Conservation (phyloP, 2,329 filamentous ascomycete species). For the Alternaria alternata region DNA sequence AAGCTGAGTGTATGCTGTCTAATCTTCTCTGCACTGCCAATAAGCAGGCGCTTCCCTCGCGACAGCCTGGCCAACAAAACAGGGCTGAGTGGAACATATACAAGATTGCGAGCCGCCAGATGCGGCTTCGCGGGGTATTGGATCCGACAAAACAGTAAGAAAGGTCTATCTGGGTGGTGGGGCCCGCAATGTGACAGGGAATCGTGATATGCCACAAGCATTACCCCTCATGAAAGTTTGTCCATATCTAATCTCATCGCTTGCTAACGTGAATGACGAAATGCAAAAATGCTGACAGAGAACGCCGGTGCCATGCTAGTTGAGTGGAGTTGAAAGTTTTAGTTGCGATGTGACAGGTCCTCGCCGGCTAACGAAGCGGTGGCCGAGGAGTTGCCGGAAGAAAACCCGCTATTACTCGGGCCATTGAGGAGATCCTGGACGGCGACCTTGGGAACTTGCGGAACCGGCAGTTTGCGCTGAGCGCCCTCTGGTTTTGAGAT, state of each 20-base stretch:
- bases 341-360: slow-evolving; percentile 50
- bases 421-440: slow-evolving; percentile 82
- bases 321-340: slow-evolving; percentile 17
- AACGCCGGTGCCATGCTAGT: slow-evolving; percentile 43
- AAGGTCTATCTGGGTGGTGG: slow-evolving; percentile 35
- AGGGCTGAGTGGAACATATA: slow-evolving; percentile 42
- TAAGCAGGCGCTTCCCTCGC: slow-evolving; percentile 35
- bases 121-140: slow-evolving; percentile 47
- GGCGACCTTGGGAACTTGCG: slow-evolving; percentile 87
- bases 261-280: slow-evolving; percentile 42
- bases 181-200: slow-evolving; percentile 28
- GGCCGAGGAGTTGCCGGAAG: slow-evolving; percentile 79
- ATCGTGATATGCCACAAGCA: slow-evolving; percentile 40
- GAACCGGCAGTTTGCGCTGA: slow-evolving; percentile 89
- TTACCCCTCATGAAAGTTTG: slow-evolving; percentile 31
- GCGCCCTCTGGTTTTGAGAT: slow-evolving; percentile 88
- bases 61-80: slow-evolving; percentile 27
- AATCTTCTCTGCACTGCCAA: slow-evolving; percentile 35
- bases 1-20: slow-evolving; percentile 41
- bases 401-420: slow-evolving; percentile 64
- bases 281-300: slow-evolving; percentile 41
- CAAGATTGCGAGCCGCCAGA: slow-evolving; percentile 42
- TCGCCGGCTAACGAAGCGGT: slow-evolving; percentile 77
- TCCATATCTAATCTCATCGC: slow-evolving; percentile 46
- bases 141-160: slow-evolving; percentile 40